A percentile compares a stretch with the other conserved stretches of the same genome.
Conservation (phyloP, 2,329 filamentous ascomycete species). For the Dactylella cylindrospora region DNA sequence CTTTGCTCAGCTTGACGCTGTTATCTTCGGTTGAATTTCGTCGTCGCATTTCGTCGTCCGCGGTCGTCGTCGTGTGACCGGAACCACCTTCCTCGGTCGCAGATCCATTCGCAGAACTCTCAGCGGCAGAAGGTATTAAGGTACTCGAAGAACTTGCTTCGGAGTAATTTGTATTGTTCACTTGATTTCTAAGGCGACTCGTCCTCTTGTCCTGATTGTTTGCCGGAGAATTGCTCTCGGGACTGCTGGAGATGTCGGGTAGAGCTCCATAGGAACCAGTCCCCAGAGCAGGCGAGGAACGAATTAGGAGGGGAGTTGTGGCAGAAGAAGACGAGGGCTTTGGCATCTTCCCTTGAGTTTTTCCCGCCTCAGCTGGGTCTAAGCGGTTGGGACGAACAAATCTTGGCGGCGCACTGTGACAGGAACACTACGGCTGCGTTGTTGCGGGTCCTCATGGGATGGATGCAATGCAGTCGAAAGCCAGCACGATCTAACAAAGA, state of each 20-base stretch:
- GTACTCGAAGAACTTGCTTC: neutral
- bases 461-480: no score
- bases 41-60: constrained; percentile 20
- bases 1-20: constrained; percentile 25
- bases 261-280: constrained; percentile 65
- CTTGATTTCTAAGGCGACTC: constrained; percentile 7
- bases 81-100: neutral
- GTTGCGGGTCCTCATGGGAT: neutral
- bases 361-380: no score
- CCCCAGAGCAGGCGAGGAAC: constrained; percentile 63
- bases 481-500: no score
- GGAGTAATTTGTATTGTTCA: constrained; percentile 2
- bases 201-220: constrained; percentile 4
- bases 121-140: no score
- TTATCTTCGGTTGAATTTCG: constrained; percentile 9
- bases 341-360: constrained; percentile 10
- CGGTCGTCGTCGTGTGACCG: constrained; percentile 9
- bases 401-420: constrained; percentile 24
- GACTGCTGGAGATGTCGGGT: constrained; percentile 52
- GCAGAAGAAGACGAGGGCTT: constrained; percentile 9
- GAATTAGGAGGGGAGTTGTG: constrained; percentile 60
- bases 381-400: no score
- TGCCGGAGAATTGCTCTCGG: constrained; percentile 42
- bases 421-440: neutral
- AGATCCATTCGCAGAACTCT: constrained; percentile 12